phyloP scores from a whole-genome alignment of 2,329 filamentous ascomycete species.

The Sphaerulina populicola region DNA sequence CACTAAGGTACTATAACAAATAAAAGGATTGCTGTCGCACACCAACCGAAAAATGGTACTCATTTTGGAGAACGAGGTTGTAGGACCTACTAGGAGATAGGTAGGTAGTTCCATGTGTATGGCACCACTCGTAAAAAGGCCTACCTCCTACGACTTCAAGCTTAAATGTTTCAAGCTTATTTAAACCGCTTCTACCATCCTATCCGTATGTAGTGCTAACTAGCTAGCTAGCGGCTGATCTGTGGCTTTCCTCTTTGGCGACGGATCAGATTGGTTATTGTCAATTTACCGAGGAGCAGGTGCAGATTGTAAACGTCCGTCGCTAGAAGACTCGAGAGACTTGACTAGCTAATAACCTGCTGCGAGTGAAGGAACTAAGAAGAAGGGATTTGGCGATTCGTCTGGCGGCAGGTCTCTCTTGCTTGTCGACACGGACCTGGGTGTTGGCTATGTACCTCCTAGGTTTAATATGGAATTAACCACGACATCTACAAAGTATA shows the following conservation, averaged over 20 bases:
- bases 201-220: too few relatives aligned
- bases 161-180: slow-evolving; percentile 1
- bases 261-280: not conserved
- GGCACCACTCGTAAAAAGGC: not conserved
- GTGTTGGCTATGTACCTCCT: too few relatives aligned
- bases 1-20: too few relatives aligned
- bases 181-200: not conserved
- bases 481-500: not conserved
- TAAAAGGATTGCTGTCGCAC: not conserved
- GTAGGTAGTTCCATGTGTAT: too few relatives aligned
- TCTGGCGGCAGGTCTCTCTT: not conserved
- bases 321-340: not conserved
- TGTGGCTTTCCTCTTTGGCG: not conserved
- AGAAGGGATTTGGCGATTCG: not conserved
- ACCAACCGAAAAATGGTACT: not conserved
- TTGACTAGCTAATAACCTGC: not conserved
- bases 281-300: not conserved
- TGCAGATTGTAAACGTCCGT: not conserved
- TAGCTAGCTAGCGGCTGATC: not conserved
- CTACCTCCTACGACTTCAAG: not conserved
- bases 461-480: not conserved
- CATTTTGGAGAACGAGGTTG: too few relatives aligned
- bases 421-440: not conserved
- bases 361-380: not conserved
- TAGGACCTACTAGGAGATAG: too few relatives aligned